These are phyloP conservation scores for Cladophialophora psammophila DNA, from an alignment of 2,329 filamentous ascomycete species.

Conservation along the genomic window DNA sequence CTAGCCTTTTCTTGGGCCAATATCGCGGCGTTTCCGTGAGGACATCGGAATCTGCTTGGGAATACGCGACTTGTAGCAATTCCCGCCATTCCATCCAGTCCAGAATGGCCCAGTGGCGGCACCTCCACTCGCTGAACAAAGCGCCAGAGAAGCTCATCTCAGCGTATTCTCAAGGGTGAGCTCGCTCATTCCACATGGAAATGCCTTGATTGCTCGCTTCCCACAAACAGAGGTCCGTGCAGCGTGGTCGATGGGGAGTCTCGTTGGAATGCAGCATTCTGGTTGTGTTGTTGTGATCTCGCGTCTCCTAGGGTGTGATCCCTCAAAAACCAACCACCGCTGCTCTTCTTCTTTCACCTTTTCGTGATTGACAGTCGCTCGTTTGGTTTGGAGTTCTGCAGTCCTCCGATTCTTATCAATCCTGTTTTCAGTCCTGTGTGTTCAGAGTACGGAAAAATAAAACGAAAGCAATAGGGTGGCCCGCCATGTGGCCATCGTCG, in stretches of 20 bases:
- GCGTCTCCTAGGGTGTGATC: constrained; percentile 8
- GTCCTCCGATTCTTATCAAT: constrained; percentile 26
- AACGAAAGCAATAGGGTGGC: constrained; percentile 5
- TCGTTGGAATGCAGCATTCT: constrained; percentile 40
- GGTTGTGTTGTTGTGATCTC: constrained; percentile 33
- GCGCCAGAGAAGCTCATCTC: constrained; percentile 5
- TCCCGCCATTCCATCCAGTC: not conserved
- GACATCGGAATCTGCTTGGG: not conserved
- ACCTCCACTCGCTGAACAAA: not conserved
- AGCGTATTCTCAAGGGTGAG: not conserved
- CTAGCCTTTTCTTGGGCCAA: not conserved
- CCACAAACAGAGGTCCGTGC: constrained; percentile 24
- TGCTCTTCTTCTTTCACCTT: constrained; percentile 20
- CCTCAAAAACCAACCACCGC: constrained; percentile 30
- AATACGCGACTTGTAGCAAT: not conserved
- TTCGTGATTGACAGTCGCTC: constrained; percentile 33
- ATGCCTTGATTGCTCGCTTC: constrained; percentile 20
- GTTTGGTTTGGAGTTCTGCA: constrained; percentile 37
- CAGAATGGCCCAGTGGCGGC: constrained; percentile 11
- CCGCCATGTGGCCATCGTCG: constrained; percentile 35
- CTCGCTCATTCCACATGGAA: constrained; percentile 27
- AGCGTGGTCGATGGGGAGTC: constrained; percentile 20
- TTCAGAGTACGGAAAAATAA: constrained; percentile 14
- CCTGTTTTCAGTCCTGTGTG: constrained; percentile 15
- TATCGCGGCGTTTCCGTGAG: not conserved